A percentile compares a stretch with the other conserved stretches of the same genome.
Conservation (phyloP, 169 alveolate genomes). For the Plasmodium inui region DNA sequence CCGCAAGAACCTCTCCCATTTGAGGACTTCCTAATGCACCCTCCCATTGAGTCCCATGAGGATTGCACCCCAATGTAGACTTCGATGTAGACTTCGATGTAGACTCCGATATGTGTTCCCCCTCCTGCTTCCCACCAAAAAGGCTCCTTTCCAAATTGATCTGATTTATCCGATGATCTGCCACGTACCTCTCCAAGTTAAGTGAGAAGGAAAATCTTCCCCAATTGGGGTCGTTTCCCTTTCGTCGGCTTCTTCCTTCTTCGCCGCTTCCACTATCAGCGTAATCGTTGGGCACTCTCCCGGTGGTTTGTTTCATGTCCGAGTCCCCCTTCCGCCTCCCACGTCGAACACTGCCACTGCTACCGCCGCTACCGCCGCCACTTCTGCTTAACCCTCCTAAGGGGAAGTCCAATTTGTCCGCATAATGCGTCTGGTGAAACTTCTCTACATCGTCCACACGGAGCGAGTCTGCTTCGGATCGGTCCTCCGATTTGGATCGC, state of each 20-base stretch:
- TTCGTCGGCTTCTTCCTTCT: background rate
- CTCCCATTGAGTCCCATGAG: background rate
- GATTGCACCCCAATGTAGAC: background rate
- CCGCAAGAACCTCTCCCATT: background rate
- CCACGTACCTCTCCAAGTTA: constrained; percentile 21
- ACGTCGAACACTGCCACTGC: background rate
- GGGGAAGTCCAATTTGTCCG: background rate
- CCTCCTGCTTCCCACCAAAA: background rate
- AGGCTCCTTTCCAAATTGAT: constrained; percentile 5
- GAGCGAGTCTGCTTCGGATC: background rate
- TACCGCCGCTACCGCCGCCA: background rate
- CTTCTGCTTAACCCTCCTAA: background rate
- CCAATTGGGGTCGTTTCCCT: background rate
- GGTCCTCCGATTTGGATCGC: background rate
- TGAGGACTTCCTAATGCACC: background rate
- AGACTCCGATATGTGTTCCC: background rate
- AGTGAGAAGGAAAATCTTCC: background rate
- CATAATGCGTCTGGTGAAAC: background rate
- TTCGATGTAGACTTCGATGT: too few relatives aligned
- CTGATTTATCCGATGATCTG: constrained; percentile 26
- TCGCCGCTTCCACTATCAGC: background rate
- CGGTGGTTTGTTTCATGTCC: background rate
- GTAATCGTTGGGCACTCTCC: background rate
- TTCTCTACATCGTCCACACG: background rate
- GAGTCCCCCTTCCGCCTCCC: background rate